Evolutionary conservation across 225 moss, liverwort and hornwort species (phyloP).

Genomic region (Takakia lepidozioides): DNA sequence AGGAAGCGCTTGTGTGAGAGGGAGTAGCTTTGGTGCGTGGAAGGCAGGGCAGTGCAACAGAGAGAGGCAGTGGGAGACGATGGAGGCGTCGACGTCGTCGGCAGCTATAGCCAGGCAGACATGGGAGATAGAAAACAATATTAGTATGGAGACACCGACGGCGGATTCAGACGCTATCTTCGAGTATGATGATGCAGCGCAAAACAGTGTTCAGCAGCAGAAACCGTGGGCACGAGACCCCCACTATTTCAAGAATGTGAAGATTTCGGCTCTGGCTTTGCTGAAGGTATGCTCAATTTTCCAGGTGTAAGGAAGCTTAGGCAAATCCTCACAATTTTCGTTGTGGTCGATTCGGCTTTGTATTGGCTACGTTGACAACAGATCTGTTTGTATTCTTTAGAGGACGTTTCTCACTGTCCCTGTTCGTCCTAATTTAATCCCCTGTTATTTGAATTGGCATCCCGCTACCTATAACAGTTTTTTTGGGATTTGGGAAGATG

Average conservation of each 20-base stretch:
- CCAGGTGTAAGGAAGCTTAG: not conserved
- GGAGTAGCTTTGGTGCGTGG: too few species aligned
- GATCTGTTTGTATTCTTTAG: too few species aligned
- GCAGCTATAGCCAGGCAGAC: conserved; percentile 74
- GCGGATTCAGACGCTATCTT: conserved; percentile 79
- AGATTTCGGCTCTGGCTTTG: conserved; percentile 77
- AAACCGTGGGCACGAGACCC: conserved; percentile 89
- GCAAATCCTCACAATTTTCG: not conserved
- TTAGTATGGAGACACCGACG: conserved; percentile 54
- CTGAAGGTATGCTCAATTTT: conserved; percentile 38
- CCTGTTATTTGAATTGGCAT: too few species aligned
- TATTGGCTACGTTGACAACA: too few species aligned
- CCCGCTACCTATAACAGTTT: too few species aligned
- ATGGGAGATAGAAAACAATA: conserved; percentile 92
- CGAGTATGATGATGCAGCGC: conserved; percentile 72
- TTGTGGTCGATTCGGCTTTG: not conserved
- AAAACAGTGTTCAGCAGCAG: conserved; percentile 60
- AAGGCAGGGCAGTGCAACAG: conserved; percentile 33
- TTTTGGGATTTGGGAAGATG: conserved; percentile 43
- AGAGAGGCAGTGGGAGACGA: conserved; percentile 34
- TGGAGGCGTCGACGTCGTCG: conserved; percentile 85
- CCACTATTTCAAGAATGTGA: conserved; percentile 87
- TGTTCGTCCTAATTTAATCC: too few species aligned
- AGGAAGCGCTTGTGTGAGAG: too few species aligned
- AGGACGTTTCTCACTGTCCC: too few species aligned